Base-by-base conservation (phyloP, 2,329 filamentous ascomycete species). In the Cordyceps fumosorosea region DNA sequence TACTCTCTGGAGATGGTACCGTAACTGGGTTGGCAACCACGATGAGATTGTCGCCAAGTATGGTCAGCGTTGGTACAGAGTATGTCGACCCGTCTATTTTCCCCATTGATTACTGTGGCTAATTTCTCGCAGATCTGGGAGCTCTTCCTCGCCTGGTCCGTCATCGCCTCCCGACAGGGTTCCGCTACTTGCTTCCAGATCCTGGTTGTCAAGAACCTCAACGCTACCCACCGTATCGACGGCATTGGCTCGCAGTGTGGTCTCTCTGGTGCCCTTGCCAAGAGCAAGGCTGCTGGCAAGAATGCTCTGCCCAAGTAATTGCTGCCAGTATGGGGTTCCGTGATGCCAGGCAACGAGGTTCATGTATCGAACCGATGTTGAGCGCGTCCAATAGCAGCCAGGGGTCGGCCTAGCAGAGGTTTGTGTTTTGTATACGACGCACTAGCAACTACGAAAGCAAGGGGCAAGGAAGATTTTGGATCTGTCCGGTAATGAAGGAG, bases 1-100 rank as follows among this genome's bases (percentile, higher is more conserved):
- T 58, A 98, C 95, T 32, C 81, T 99, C 65, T 98, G 95, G 95
- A 86, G 90, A 73, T 98, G 95, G 95, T 98, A 98, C 82, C 85
- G 95, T 68, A 98, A 98, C 84, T 98, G 95, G 95, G 84, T 97
- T 75, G 91, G 82, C 77, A 98, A 98, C 84, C 82, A 84, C 69
- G 91, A 96, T 63, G 96, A 96, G 81, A 90, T 97, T 65, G 85
- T 89, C 76, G 91, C 90, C 73, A 98, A 97, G 84, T 98, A 98
- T 74, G 95, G 95, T 71, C 87, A 89, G 73, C 84, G 90, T 73
- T 99, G 95, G 95, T 99, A 90, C 85, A 88, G 93, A 76, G 90
- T 93, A 83, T 80, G 89, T 66, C 60, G 56, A 42, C n/a, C 16
- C 14, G 3, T 29, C 63, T 7, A 2, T 6, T 29, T 8, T 6